phyloP scores from a whole-genome alignment of 83 land plant species.

The Isoetes engelmannii region DNA sequence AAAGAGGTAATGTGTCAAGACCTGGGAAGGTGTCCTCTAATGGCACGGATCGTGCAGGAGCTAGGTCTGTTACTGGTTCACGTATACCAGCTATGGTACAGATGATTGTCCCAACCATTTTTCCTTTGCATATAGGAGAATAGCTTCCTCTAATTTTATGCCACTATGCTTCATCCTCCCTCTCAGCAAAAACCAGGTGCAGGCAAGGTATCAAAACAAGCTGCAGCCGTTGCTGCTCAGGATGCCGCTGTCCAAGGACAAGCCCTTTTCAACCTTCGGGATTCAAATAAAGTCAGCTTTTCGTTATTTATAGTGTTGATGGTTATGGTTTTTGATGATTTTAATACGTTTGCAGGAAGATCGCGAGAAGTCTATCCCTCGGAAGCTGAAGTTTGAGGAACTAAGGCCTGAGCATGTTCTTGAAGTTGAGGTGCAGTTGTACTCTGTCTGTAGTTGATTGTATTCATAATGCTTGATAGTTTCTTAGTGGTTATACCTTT shows the following conservation, averaged over 20 bases:
- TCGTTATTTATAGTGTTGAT: neutral
- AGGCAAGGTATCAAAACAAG: conserved; percentile 52
- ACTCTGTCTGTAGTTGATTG: neutral
- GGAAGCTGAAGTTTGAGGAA: conserved; percentile 91
- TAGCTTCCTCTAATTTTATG: no score
- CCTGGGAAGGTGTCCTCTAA: neutral
- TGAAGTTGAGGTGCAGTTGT: conserved; percentile 73
- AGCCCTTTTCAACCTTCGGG: conserved; percentile 71
- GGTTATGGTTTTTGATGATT: neutral
- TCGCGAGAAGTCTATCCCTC: conserved; percentile 63
- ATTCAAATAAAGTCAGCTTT: conserved; percentile 76
- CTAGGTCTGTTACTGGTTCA: neutral
- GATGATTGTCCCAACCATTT: neutral
- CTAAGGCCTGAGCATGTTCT: conserved; percentile 76
- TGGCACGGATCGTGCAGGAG: neutral
- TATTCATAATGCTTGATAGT: neutral
- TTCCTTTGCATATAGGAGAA: neutral
- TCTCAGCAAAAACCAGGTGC: conserved; percentile 28
- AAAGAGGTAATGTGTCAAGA: neutral
- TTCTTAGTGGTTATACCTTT: neutral
- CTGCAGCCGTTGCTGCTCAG: conserved; percentile 55
- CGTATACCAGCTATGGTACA: conserved; percentile 22
- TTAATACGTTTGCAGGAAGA: conserved; percentile 55
- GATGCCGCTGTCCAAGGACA: conserved; percentile 89
- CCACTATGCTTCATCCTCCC: no score